Evolutionary conservation across 202 grass and related monocot genomes (phyloP), one percentile per base, ranked within the genome.

Genomic region (Brachypodium distachyon): DNA sequence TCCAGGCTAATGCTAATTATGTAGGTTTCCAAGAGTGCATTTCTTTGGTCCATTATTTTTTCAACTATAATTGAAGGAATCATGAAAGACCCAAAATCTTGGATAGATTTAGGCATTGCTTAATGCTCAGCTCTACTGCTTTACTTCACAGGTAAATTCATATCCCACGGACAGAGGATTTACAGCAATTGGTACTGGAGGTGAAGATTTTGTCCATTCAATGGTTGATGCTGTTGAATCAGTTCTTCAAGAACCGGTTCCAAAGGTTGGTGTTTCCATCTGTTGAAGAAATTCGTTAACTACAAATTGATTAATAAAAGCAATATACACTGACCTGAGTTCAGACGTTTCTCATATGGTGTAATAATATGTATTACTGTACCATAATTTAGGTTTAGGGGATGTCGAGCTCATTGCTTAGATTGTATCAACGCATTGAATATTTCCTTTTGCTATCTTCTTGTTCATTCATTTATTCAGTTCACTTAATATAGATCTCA

Each of bases 151-250:
- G 91, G 96, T 98, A 68, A 98, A 98, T 77, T 92, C 89, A 50
- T 98, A 98, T 86, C 96, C 91, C 25, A 95, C 76, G 7, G 77
- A 82, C 71, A 86, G 96, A 89, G 87, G 87, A 60, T 98, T 98
- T 90, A 98, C 96, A 81, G 87, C 96, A 83, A 98, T 98, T 72
- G 96, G 91, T 80, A 90, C 81, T 47, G 91, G 96, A 81, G 91
- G 91, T 83, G 96, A 98, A 81, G 91, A 98, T 85, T 98, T 98
- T 95, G 96, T 98, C 43, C 87, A 90, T 67, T 81, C 96, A 63
- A 98, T 98, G 91, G 89, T 95, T 65, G 87, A 92, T 37, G 89
- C 89, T 70, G 91, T 97, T 90, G 91, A 97, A 90, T 97, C 84
- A 51, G 84, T 91, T 79, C 87, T 97, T 76, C 91, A 90, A 67